phyloP scores from a whole-genome alignment of 1,284 basidiomycete species.

The Coniophora puteana region DNA sequence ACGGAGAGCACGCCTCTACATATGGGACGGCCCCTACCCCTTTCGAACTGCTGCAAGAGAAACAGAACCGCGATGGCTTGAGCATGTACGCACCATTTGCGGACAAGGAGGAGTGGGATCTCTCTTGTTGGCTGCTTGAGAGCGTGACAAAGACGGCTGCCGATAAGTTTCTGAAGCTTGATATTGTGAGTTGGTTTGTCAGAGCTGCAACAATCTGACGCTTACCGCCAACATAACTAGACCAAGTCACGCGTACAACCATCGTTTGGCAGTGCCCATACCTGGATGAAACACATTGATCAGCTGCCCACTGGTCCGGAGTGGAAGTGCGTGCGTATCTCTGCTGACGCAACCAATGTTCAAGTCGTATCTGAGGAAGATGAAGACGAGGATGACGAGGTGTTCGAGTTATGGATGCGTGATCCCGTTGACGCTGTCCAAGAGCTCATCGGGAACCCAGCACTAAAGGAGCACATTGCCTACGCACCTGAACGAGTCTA shows the following conservation, averaged over 20 bases:
- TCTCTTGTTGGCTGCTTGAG: slow-evolving; percentile 8
- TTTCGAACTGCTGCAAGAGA: too few relatives aligned
- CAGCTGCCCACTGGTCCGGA: slow-evolving; percentile 14
- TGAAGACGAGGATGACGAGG: neutral
- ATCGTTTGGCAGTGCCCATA: slow-evolving; percentile 16
- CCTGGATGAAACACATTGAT: slow-evolving; percentile 18
- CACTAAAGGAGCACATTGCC: slow-evolving; percentile 8
- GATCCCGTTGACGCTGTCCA: slow-evolving; percentile 26
- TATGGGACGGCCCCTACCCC: too few relatives aligned
- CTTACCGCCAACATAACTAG: neutral
- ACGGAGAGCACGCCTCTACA: too few relatives aligned
- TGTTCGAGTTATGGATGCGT: slow-evolving; percentile 22
- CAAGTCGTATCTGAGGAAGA: slow-evolving; percentile 15
- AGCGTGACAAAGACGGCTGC: slow-evolving; percentile 3
- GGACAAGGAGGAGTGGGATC: slow-evolving; percentile 7
- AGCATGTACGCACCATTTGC: slow-evolving; percentile 5
- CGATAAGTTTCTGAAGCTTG: slow-evolving; percentile 8
- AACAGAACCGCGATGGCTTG: too few relatives aligned
- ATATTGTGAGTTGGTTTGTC: slow-evolving; percentile 7
- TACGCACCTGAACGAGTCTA: slow-evolving; percentile 19
- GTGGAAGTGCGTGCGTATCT: slow-evolving; percentile 20
- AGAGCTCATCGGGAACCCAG: slow-evolving; percentile 26
- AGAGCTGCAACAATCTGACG: neutral
- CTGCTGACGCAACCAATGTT: slow-evolving; percentile 14
- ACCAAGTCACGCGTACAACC: neutral